Base-by-base conservation (phyloP, 495 filamentous ascomycete species). In the Xylaria venustula region DNA sequence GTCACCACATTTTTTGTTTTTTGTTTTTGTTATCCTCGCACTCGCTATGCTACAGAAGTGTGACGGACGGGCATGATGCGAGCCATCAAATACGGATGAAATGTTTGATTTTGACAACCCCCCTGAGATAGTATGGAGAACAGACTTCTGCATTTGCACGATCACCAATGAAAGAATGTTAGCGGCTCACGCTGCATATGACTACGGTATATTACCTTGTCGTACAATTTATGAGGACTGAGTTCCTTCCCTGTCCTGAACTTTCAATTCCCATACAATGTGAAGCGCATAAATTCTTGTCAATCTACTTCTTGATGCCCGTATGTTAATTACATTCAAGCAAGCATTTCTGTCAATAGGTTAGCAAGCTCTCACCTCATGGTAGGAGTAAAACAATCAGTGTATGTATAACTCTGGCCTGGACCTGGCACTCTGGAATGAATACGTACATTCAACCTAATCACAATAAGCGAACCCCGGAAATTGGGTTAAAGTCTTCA, bases 81-180 rank as follows among this genome's bases (percentile, higher is more conserved):
- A 54, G 41, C 34, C 48, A 51, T 30, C 36, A 23, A 25, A 46
- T 14, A 17, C 20, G 3, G 42, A 11, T 12, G 36, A 47, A 46
- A 19, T 37, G 23, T 60, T 37, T 53, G 23, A n/a, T 46, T 54
- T 54, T 12, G 28, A 49, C 60, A 63, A 42, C 62, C 53, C 61
- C 49, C 62, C 64, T 52, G 54, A 54, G 59, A 44, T 71, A 71
- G 69, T 66, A 71, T 69, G 58, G 42, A 30, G 26, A 17, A 61
- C 64, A 63, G 50, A 62, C 66, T 62, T 62, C 58, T 65, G 64
- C 66, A 69, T 69, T 36, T 54, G 36, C 36, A 52, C 25, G 46
- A 68, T 64, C 54, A 64, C 66, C 64, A 65, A 71, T 71, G 28
- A 71, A 69, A 71, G 61, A 67, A 69, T 67, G 66, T 59, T 64